These are phyloP conservation scores for Claviceps sorghi DNA, from an alignment of 2,329 filamentous ascomycete genomes.

Conservation along the genomic window DNA sequence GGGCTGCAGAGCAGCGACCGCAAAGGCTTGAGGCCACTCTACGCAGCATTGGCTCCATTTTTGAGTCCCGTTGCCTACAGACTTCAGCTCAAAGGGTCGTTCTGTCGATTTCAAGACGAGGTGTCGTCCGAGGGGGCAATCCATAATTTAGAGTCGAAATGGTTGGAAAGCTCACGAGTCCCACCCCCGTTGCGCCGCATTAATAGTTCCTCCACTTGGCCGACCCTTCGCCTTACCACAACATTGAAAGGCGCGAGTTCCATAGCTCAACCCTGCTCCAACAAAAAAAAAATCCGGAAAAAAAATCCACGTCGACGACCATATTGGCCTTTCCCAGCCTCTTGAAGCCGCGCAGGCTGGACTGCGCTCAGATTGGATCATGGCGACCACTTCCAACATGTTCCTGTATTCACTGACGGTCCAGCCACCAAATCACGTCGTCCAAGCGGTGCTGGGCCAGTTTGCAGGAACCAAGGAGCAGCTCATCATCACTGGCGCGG, in stretches of 20 bases:
- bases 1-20: conserved; percentile 23
- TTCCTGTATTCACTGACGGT: conserved; percentile 97
- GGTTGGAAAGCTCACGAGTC: conserved; percentile 12
- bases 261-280: conserved; percentile 13
- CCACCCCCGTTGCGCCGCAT: conserved; percentile 17
- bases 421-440: conserved; percentile 78
- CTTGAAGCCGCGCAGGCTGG: conserved; percentile 33
- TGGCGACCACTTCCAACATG: conserved; percentile 98
- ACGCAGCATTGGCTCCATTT: conserved; percentile 27
- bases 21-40: conserved; percentile 25
- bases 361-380: conserved; percentile 40
- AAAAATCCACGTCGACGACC: conserved; percentile 6
- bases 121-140: neutral
- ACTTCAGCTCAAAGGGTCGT: neutral
- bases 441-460: conserved; percentile 83
- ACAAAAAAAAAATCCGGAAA: conserved; percentile 2
- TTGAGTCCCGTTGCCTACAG: neutral
- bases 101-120: neutral
- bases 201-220: conserved; percentile 20
- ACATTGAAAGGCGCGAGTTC: conserved; percentile 15
- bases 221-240: conserved; percentile 7
- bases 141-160: neutral
- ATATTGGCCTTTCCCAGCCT: conserved; percentile 13
- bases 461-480: conserved; percentile 95
- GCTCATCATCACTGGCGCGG: conserved; percentile 88